Evolutionary conservation across 257 asterid species (phyloP).

Genomic region (Anisodus acutangulus): DNA sequence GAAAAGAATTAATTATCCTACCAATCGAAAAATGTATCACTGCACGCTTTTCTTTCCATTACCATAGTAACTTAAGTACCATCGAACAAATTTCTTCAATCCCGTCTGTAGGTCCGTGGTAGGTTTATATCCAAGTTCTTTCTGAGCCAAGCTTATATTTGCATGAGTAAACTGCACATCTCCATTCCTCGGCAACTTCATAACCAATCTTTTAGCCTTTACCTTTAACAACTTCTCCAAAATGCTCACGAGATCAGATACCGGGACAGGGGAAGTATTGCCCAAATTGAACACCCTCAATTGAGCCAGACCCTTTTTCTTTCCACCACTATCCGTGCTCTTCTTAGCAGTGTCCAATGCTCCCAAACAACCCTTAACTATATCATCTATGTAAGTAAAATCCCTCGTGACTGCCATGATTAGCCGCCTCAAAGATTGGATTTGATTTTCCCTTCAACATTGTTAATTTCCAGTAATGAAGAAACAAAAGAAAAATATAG

Average conservation of each 20-base stretch:
- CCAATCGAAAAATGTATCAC: constrained; percentile 29
- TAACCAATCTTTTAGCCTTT: constrained; percentile 36
- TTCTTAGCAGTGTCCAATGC: constrained; percentile 40
- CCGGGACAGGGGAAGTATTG: constrained; percentile 40
- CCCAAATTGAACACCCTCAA: constrained; percentile 41
- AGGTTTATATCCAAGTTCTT: constrained; percentile 38
- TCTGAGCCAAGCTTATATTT: constrained; percentile 34
- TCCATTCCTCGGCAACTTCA: constrained; percentile 41
- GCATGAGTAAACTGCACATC: constrained; percentile 39
- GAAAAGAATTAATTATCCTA: constrained; percentile 31
- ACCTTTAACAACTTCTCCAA: constrained; percentile 39
- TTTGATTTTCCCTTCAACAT: constrained; percentile 34
- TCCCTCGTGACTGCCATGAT: constrained; percentile 37
- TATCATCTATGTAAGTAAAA: constrained; percentile 40
- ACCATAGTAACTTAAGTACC: constrained; percentile 39
- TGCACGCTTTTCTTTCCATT: constrained; percentile 34
- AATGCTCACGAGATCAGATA: constrained; percentile 36
- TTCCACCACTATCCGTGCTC: constrained; percentile 41
- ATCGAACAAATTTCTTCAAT: constrained; percentile 37
- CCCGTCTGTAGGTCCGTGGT: constrained; percentile 37
- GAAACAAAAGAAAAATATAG: no score
- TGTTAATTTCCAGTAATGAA: no score
- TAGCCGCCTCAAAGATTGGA: constrained; percentile 33
- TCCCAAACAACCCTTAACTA: constrained; percentile 39
- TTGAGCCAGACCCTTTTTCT: constrained; percentile 41